phyloP scores from a whole-genome alignment of 768 basidiomycete species.

The Lactifluus volemus region DNA sequence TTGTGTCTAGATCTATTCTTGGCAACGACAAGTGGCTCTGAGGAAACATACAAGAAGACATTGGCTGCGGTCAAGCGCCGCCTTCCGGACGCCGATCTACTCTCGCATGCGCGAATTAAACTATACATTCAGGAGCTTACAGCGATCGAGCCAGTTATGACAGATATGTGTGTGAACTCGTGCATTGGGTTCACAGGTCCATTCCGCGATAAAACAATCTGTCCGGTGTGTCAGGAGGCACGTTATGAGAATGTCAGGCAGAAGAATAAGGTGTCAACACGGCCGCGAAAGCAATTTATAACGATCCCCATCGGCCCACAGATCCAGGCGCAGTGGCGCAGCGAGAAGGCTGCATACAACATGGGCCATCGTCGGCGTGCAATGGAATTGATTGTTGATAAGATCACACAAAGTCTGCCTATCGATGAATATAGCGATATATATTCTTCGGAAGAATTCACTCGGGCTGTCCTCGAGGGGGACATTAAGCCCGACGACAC shows the following conservation, averaged over 20 bases:
- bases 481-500: too few relatives aligned
- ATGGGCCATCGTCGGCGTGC: too few relatives aligned
- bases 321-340: background rate
- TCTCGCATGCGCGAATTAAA: too few relatives aligned
- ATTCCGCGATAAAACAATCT: background rate
- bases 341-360: too few relatives aligned
- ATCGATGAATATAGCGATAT: background rate
- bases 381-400: too few relatives aligned
- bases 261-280: background rate
- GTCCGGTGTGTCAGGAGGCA: background rate
- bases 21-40: too few relatives aligned
- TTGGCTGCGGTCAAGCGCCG: too few relatives aligned
- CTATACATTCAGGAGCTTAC: too few relatives aligned
- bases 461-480: constrained; percentile 25
- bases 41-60: too few relatives aligned
- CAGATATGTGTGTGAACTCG: background rate
- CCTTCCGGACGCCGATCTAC: too few relatives aligned
- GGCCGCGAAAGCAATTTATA: background rate
- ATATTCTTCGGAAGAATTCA: background rate
- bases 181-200: background rate
- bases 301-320: background rate
- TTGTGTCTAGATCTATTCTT: too few relatives aligned
- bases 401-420: background rate
- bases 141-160: background rate
- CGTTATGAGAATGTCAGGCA: background rate